Evolutionary conservation across 306 rosid genomes (phyloP), one percentile per base, ranked within the genome.

Genomic region (Clitoria ternatea): DNA sequence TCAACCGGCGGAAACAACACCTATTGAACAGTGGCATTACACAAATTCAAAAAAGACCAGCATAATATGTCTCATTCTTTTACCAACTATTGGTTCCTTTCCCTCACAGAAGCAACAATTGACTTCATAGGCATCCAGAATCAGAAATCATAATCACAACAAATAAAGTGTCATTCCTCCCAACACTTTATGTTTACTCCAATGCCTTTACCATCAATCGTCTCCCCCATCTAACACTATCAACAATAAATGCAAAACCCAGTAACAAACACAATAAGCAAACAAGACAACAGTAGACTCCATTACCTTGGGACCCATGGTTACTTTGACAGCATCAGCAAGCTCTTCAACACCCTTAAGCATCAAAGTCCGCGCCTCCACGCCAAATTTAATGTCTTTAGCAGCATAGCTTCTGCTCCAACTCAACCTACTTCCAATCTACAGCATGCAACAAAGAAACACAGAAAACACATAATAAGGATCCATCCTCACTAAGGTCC

Each of bases 251-350:
- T 57, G 14, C 1, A 60, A 66, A 12, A 17, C 4, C 7, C 5
- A 19, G 8, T 23, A 24, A 17, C 54, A 29, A 67, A 20, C 49
- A 56, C 57, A 26, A 63, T 2, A 49, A 17, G 36, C 3, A 54
- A 45, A n/a, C 1, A 43, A 18, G n/a, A n/a, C n/a, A n/a, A 44
- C n/a, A 4, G 45, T 35, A 18, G 2, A 27, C 10, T 52, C 4
- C 29, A n/a, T 44, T 32, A 93, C 98, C 96, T 94, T 94, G 24
- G 97, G 98, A 64, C 98, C 98, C 97, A 94, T 94, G 53, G 98
- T 94, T 55, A 94, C 95, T 85, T 82, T 88, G 54, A 90, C 98
- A 8, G 98, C 98, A 52, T 94, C 96, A 0, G 97, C 96, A 42
- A 94, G 96, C 37, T 94, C 98, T 77, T 88, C 97, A 13, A 94